Base-by-base conservation (phyloP, 805 yeast genomes). In the Lachancea lanzarotensis region DNA sequence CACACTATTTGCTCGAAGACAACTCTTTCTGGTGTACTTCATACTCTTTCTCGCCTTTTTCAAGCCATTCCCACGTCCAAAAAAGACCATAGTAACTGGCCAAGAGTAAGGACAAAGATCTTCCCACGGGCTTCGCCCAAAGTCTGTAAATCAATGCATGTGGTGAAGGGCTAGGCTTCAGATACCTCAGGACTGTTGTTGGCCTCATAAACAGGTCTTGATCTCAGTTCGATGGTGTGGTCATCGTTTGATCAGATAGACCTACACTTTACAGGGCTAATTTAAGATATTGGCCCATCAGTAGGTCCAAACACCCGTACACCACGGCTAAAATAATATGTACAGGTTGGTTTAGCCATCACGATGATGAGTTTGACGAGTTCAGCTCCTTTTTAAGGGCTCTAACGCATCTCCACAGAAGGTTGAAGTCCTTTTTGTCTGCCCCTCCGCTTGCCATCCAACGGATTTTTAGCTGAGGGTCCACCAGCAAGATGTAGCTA, bases 371-470 rank as follows among this genome's bases (percentile, higher is more conserved):
- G 18, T 6, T 3, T 6, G 18, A 11, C 10, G 19, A 4, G 19
- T 16, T 16, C 35, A 32, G 16, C 18, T 82, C 90, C 46, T 64
- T 73, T 49, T 74, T 74, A 25, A 85, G 56, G 0, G 84, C 84
- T 22, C 67, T 67, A 1, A 84, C 81, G 30, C 82, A 74, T 53
- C 76, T 79, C 85, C 89, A 82, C 45, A 86, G 62, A 13, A 77
- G 67, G 15, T 69, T 69, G 39, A 69, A 66, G 53, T 93, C 98
- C 29, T 74, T 74, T n/a, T 74, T 78, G 13, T 73, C 72, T 1
- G 95, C 83, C 33, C 74, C 76, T 2, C 98, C 98, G 53, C 95
- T 79, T 3, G 88, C 85, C 19, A 88, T 89, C 98, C 98, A 91
- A 54, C 98, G 72, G 43, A 93, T 82, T 55, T 76, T 81, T 42